phyloP scores from a whole-genome alignment of 1,139 yeast species.

The Yamadazyma friedrichii region DNA sequence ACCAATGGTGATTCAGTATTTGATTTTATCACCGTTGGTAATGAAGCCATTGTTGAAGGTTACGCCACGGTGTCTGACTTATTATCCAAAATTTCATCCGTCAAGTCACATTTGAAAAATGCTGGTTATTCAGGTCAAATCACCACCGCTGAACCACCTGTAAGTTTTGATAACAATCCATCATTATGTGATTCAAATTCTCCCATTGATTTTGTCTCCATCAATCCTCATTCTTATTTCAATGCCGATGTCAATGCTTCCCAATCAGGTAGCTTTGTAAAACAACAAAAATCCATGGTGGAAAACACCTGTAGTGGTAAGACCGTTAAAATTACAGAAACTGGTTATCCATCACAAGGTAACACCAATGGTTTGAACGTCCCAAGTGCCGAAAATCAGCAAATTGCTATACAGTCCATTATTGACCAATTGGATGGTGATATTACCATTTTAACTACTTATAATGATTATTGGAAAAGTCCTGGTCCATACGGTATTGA shows the following conservation, averaged over 20 bases:
- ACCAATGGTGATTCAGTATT: constrained; percentile 66
- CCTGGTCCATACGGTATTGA: constrained; percentile 86
- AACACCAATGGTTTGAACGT: constrained; percentile 66
- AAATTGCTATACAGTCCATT: constrained; percentile 61
- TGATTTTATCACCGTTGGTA: constrained; percentile 76
- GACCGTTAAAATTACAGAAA: constrained; percentile 66
- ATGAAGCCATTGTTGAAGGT: constrained; percentile 74
- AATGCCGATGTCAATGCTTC: constrained; percentile 59
- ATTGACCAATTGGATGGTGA: constrained; percentile 56
- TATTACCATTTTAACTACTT: constrained; percentile 72
- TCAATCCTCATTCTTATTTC: constrained; percentile 87
- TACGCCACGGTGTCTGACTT: constrained; percentile 59
- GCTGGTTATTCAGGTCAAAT: constrained; percentile 81
- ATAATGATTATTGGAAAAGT: constrained; percentile 80
- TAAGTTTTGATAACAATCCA: constrained; percentile 62
- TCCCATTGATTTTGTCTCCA: constrained; percentile 75
- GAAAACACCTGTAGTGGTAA: constrained; percentile 51
- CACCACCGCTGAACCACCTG: constrained; percentile 89
- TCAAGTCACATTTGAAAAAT: constrained; percentile 50
- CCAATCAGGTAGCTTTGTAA: constrained; percentile 71
- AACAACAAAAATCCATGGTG: constrained; percentile 56
- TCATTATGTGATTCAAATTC: constrained; percentile 59
- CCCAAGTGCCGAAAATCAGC: constrained; percentile 71
- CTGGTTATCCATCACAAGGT: constrained; percentile 87
- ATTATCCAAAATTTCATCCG: constrained; percentile 59